Conservation (phyloP, 768 basidiomycete species). For the Panaeolus papilionaceus region DNA sequence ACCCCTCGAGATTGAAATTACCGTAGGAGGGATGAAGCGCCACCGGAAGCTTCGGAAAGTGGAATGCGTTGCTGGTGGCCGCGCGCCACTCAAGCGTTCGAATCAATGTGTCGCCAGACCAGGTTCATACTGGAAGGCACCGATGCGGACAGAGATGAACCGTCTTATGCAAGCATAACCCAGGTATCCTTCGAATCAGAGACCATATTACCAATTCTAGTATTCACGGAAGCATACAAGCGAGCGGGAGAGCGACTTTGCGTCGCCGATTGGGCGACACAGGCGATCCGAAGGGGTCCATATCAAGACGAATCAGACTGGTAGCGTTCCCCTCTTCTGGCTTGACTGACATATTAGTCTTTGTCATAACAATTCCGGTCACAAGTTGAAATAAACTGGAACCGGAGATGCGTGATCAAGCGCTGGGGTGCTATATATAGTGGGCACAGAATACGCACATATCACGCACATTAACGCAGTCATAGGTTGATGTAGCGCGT, state of each 20-base stretch:
- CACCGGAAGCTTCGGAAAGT: neutral
- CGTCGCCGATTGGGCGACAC: neutral
- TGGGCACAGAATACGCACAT: too few relatives aligned
- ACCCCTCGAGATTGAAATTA: too few relatives aligned
- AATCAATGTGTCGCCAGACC: neutral
- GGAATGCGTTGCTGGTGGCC: neutral
- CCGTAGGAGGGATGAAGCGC: neutral
- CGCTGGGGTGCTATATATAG: slow-evolving; percentile 12
- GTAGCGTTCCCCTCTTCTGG: neutral
- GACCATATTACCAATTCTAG: neutral
- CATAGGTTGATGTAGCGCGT: neutral
- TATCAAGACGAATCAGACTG: neutral
- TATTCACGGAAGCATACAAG: neutral
- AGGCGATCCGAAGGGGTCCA: neutral
- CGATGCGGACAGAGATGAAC: neutral
- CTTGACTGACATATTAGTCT: neutral
- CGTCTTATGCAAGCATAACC: neutral
- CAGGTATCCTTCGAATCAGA: neutral
- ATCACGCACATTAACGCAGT: neutral
- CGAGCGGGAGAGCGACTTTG: neutral
- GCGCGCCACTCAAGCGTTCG: neutral
- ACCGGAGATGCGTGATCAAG: slow-evolving; percentile 11
- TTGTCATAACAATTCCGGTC: neutral
- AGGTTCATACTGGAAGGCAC: neutral
- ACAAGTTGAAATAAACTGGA: neutral